Evolutionary conservation across 345 rosid species (phyloP), one percentile per base, ranked within the genome.

Genomic region (Brassica rapa): DNA sequence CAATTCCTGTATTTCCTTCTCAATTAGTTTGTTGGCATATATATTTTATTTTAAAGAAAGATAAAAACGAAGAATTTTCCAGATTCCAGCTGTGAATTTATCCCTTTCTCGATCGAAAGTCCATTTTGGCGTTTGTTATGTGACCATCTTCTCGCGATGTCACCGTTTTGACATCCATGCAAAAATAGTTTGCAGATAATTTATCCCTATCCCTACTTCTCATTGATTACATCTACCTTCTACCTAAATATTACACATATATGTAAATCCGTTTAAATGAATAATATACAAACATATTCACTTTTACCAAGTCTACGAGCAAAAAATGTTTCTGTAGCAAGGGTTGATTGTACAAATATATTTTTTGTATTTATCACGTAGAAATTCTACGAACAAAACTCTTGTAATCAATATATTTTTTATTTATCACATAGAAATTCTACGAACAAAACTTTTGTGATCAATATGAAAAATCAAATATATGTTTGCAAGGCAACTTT

Each of bases 141-240:
- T 74, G 82, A 80, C 79, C 79, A 80, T 80, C 82, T 75, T 68
- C 82, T 62, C 27, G 67, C 79, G 30, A 80, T 79, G 82, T 80
- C 75, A 80, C 72, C 71, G 72, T 80, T 74, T 79, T 80, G 72
- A 80, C 69, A 60, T 80, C 82, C 82, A 80, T 80, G 82, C 82
- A 80, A 80, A 68, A 68, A 62, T 74, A 63, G 24, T 73, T 62
- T 74, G 71, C 55, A 53, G 71, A 73, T 39, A 56, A 80, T 74
- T 73, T 73, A 74, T 80, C 70, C 71, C 69, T 53, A 53, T 79
- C 70, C 61, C 61, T 61, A 68, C 73, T 74, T 68, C 62, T 73
- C 62, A 53, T 53, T 63, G 66, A 74, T 61, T 49, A 68, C 63
- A 73, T 73, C 59, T 66, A 72, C 62, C 25, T 10, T 39, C 27